phyloP scores from a whole-genome alignment of 2,329 filamentous ascomycete species.

The Diaporthe vexans region DNA sequence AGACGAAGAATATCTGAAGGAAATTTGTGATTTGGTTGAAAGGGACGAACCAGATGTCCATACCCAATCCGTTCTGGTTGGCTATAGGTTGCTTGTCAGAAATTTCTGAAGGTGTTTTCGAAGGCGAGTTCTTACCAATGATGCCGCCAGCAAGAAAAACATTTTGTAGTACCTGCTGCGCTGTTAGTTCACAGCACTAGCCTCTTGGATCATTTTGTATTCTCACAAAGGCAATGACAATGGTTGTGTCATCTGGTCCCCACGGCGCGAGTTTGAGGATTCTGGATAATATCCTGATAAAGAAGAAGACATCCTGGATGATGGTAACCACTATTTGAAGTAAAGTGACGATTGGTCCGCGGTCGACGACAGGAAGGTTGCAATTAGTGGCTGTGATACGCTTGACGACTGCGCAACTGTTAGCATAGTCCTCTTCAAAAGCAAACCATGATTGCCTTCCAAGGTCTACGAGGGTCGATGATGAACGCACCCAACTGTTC shows the following conservation, averaged over 20 bases:
- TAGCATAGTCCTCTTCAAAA: not conserved
- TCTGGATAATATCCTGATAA: constrained; percentile 1
- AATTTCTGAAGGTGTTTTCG: not conserved
- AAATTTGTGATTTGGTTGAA: constrained; percentile 12
- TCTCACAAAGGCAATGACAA: constrained; percentile 27
- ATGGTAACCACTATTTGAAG: constrained; percentile 30
- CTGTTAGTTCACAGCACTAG: not conserved
- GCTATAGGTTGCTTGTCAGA: not conserved
- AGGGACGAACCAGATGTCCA: constrained; percentile 24
- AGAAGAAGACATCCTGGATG: constrained; percentile 30
- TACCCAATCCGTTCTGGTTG: constrained; percentile 21
- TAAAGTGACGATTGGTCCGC: constrained; percentile 12
- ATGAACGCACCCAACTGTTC: constrained; percentile 23
- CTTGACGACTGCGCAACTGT: not conserved
- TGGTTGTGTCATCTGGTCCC: constrained; percentile 30
- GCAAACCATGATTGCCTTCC: no score
- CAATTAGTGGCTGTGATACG: constrained; percentile 22
- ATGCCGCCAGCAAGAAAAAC: constrained; percentile 30
- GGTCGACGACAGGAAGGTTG: constrained; percentile 26
- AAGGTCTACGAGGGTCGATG: not conserved
- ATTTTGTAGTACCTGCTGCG: constrained; percentile 17
- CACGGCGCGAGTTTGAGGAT: constrained; percentile 16
- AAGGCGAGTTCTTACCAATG: not conserved
- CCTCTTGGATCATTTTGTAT: no score
- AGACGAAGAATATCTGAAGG: constrained; percentile 23